Evolutionary conservation across 2,329 filamentous ascomycete genomes (phyloP).

Genomic region (Fusarium oxysporum): DNA sequence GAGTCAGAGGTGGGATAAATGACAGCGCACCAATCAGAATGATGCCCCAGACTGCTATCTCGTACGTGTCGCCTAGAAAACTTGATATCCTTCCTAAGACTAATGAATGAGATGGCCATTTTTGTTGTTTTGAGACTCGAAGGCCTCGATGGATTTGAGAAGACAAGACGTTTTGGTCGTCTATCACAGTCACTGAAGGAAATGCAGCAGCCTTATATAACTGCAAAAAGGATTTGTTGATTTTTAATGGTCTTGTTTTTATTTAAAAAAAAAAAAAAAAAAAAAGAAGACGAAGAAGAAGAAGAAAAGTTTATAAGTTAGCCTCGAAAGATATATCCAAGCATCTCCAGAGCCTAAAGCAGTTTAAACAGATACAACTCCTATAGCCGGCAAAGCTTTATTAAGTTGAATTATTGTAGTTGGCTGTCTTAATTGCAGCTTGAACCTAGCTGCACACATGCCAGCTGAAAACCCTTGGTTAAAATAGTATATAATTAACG

Average conservation of each 20-base stretch:
- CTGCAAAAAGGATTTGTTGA: not conserved
- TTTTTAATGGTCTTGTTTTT: too few species aligned
- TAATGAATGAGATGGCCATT: not conserved
- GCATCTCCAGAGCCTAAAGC: not conserved
- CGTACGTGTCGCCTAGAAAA: not conserved
- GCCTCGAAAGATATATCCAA: not conserved
- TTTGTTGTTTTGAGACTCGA: not conserved
- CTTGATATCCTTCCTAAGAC: not conserved
- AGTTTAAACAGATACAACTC: not conserved
- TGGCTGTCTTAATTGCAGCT: not conserved
- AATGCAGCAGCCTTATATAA: not conserved
- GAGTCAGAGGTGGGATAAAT: conserved; percentile 35
- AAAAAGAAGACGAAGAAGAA: too few species aligned
- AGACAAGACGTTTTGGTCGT: not conserved
- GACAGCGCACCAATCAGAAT: conserved; percentile 40
- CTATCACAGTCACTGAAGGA: not conserved
- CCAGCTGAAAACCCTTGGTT: not conserved
- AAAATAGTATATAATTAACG: not conserved
- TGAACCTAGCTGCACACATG: not conserved
- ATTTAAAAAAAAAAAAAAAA: not conserved
- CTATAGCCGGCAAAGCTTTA: not conserved
- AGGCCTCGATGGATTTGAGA: not conserved
- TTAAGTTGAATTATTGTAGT: not conserved
- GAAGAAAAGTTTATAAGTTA: not conserved
- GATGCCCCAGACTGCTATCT: conserved; percentile 4